Base-by-base conservation (phyloP, 345 rosid species). In the Barbarea vulgaris region DNA sequence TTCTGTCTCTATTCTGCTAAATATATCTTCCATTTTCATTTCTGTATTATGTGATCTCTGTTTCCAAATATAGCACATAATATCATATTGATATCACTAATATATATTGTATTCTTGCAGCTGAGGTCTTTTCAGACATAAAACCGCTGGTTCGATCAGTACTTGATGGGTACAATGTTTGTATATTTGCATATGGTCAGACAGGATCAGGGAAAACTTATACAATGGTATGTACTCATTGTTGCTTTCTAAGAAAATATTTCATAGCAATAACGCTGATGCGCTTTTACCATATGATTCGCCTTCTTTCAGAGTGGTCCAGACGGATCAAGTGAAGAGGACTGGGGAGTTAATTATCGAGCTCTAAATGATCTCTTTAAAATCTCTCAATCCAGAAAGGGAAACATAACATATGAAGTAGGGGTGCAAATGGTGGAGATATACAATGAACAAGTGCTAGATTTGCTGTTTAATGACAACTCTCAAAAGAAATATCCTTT, bases 131-230 rank as follows among this genome's bases (percentile, higher is more conserved):
- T 79, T 67, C 88, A 22, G 96, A 94, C 52, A 84, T 86, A 34
- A 88, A 87, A 79, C 93, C 96, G 0, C 78, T 91, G 81, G 80
- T 91, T 54, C 84, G 90, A 19, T 91, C 91, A 19, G 95, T 84
- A 3, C 88, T 91, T 53, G 97, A 94, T 83, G 98, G 98, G 17
- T 91, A 83, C 69, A 88, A 87, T 64, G 97, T 87, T 2, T 92
- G 99, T 70, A 92, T 95, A 77, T 92, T 94, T 82, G 98, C 98
- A 41, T 94, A 94, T 59, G 98, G 98, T n/a, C 98, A 94, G 83
- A 94, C 98, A 36, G 97, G 98, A 71, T 94, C 97, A 0, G 98
- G 98, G 15, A 94, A 94, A 80, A 94, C 98, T 4, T 83, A 90
- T 78, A 94, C 97, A 6, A 94, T 91, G 98, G 98, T 94, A 81